A percentile compares a stretch with the other conserved stretches of the same genome.
Conservation (phyloP, 768 basidiomycete species). For the Xerocomus spinulosus region DNA sequence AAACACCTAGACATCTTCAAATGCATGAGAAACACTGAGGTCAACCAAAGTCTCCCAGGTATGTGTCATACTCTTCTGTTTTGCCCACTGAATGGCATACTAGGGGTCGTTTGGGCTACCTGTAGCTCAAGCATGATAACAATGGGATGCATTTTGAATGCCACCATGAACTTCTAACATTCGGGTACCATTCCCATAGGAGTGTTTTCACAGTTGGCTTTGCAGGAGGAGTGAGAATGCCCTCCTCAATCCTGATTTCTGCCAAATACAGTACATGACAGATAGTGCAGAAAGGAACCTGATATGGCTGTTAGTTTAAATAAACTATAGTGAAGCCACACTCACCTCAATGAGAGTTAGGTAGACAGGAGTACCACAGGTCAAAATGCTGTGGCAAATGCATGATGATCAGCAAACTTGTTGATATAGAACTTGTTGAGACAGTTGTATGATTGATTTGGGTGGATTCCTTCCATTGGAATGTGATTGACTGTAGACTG, state of each 20-base stretch:
- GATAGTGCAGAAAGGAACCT: too few relatives aligned
- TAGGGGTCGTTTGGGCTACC: slow-evolving; percentile 29
- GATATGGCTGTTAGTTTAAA: too few relatives aligned
- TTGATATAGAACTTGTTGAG: neutral
- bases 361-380: too few relatives aligned
- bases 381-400: too few relatives aligned
- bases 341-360: too few relatives aligned
- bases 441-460: neutral
- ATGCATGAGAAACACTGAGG: slow-evolving; percentile 27
- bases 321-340: too few relatives aligned
- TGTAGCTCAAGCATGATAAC: slow-evolving; percentile 35
- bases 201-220: slow-evolving; percentile 31
- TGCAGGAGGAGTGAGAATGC: slow-evolving; percentile 26
- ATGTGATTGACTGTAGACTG: too few relatives aligned
- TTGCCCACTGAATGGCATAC: slow-evolving; percentile 37
- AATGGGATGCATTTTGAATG: slow-evolving; percentile 33
- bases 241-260: too few relatives aligned
- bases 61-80: slow-evolving; percentile 25
- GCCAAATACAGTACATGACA: too few relatives aligned
- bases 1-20: too few relatives aligned
- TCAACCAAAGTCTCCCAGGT: slow-evolving; percentile 20
- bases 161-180: slow-evolving; percentile 23
- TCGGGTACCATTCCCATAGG: neutral
- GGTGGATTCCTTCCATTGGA: neutral
- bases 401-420: neutral